Evolutionary conservation across 306 rosid genomes (phyloP).

Genomic region (Rosa lucieae): DNA sequence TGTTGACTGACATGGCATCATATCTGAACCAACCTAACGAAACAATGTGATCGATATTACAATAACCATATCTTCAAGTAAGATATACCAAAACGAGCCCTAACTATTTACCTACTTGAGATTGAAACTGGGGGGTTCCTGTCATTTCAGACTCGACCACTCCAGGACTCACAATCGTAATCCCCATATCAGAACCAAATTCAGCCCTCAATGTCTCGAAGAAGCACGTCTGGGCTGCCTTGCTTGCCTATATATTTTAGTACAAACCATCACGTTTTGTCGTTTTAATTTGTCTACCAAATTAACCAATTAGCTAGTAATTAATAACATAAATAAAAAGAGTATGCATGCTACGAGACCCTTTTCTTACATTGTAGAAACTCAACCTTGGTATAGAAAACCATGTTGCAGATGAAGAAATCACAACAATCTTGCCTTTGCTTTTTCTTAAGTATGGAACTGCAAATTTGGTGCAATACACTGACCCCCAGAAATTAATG

Average conservation of each 20-base stretch:
- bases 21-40: slow-evolving; percentile 8
- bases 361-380: slow-evolving; percentile 42
- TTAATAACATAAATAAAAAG: neutral
- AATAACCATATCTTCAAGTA: neutral
- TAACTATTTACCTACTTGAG: slow-evolving; percentile 12
- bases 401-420: slow-evolving; percentile 61
- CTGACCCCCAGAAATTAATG: slow-evolving; percentile 70
- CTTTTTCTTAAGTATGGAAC: slow-evolving; percentile 49
- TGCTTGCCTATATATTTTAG: slow-evolving; percentile 51
- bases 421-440: slow-evolving; percentile 60
- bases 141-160: slow-evolving; percentile 44
- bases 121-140: slow-evolving; percentile 30
- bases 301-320: neutral
- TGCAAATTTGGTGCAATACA: slow-evolving; percentile 45
- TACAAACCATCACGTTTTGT: neutral
- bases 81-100: no score
- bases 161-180: slow-evolving; percentile 60
- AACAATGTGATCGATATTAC: neutral
- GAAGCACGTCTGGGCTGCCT: slow-evolving; percentile 47
- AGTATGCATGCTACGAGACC: neutral
- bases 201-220: slow-evolving; percentile 60
- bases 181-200: slow-evolving; percentile 45
- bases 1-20: slow-evolving; percentile 16
- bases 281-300: neutral
- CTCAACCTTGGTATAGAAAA: slow-evolving; percentile 46